A percentile compares a stretch with the other conserved stretches of the same genome.
These are phyloP conservation scores for Neckera pumila DNA, from an alignment of 225 moss, liverwort and hornwort species.

Conservation along the genomic window DNA sequence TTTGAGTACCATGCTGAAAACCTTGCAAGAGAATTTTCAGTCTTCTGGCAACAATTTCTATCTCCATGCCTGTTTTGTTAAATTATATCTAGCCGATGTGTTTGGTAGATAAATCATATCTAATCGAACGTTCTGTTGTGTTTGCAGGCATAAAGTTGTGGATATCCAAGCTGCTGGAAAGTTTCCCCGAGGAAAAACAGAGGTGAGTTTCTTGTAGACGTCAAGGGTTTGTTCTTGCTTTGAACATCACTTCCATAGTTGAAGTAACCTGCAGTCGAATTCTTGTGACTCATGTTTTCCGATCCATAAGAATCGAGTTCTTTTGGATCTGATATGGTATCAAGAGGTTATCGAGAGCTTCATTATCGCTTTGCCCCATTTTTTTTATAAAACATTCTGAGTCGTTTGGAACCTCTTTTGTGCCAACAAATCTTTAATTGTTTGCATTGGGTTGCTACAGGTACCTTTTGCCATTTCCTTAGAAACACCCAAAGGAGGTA, in stretches of 20 bases:
- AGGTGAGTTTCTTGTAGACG: constrained; percentile 11
- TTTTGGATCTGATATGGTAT: background rate
- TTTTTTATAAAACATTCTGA: background rate
- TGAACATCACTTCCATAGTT: background rate
- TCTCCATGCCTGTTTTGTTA: background rate
- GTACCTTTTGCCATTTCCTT: constrained; percentile 79
- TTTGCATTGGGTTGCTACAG: constrained; percentile 24
- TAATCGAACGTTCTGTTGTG: background rate
- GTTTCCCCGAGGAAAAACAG: constrained; percentile 28
- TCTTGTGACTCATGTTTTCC: background rate
- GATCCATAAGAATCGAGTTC: background rate
- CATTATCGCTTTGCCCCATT: background rate
- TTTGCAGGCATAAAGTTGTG: constrained; percentile 40
- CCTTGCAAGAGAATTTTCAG: background rate
- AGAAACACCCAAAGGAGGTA: constrained; percentile 58
- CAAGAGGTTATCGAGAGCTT: background rate
- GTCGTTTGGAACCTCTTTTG: background rate
- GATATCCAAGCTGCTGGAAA: constrained; percentile 45
- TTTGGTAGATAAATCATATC: background rate
- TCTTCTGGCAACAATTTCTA: background rate
- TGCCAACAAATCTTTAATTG: background rate
- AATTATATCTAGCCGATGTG: background rate
- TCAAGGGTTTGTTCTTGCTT: background rate
- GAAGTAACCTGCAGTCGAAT: background rate
- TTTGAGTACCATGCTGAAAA: background rate